phyloP scores from a whole-genome alignment of 129 eudicot species.

The Centaurea solstitialis region DNA sequence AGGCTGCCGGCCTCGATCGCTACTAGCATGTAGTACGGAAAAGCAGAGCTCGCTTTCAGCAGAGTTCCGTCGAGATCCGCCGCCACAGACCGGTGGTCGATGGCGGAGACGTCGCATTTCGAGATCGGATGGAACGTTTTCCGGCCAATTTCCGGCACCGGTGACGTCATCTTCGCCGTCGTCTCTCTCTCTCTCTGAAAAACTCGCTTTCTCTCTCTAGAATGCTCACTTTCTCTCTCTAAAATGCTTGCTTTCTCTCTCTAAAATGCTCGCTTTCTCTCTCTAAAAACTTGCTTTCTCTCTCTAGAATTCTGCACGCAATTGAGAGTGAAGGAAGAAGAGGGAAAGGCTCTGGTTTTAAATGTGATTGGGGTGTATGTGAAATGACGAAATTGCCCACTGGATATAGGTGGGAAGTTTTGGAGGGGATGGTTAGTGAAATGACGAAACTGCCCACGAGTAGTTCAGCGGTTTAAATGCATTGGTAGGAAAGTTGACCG shows the following conservation, averaged over 20 bases:
- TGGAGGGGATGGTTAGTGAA: not conserved
- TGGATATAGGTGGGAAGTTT: conserved; percentile 35
- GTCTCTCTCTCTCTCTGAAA: conserved; percentile 9
- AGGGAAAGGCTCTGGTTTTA: conserved; percentile 24
- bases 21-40: conserved; percentile 96
- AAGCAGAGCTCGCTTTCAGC: conserved; percentile 63
- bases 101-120: conserved; percentile 61
- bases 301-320: conserved; percentile 12
- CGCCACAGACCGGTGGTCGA: conserved; percentile 65
- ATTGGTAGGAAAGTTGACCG: conserved; percentile 32
- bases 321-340: conserved; percentile 9
- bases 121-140: conserved; percentile 56
- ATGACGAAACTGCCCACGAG: conserved; percentile 22
- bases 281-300: conserved; percentile 18
- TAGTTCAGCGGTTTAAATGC: conserved; percentile 43
- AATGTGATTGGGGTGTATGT: not conserved
- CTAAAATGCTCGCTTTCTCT: conserved; percentile 5
- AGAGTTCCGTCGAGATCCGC: conserved; percentile 99
- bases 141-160: conserved; percentile 39
- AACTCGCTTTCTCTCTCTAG: too few relatives aligned
- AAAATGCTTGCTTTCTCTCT: too few relatives aligned
- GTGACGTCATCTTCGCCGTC: conserved; percentile 34
- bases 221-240: too few relatives aligned
- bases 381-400: conserved; percentile 26
- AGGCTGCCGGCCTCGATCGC: conserved; percentile 97